Base-by-base conservation (phyloP, 2,329 filamentous ascomycete species). In the Dactylellina sp. region DNA sequence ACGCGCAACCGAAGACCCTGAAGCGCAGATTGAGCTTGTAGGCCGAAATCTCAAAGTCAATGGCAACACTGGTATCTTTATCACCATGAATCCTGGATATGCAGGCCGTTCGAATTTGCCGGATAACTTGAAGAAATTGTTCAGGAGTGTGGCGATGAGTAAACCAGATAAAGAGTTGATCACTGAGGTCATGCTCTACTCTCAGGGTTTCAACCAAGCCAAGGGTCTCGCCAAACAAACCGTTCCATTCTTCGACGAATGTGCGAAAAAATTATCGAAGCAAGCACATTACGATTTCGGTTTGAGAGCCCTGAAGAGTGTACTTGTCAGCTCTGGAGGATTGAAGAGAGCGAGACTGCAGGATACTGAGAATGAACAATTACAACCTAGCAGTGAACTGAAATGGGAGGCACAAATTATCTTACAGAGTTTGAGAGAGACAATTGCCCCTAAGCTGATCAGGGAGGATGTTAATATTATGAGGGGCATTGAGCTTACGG, bases 61-160 rank as follows among this genome's bases (percentile, higher is more conserved):
- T 79, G 86, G 87, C 75, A 96, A 97, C 80, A 98, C 96, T 56
- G 95, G 95, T 78, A 95, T 99, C 80, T 99, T 99, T 84, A 99
- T 99, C 81, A 99, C 95, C 40, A 99, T 99, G 96, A 99, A 99
- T 81, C 95, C 95, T 81, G 95, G 95, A 59, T 99, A 99, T 82
- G 95, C 95, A 60, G 95, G 95, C 66, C 92, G 95, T 82, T 99
- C 95, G 55, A 99, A 99, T 82, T 84, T 99, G 79, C 95, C 95
- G 1, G 95, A 99, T 83, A 99, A 99, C 81, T 83, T 99, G 84
- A 99, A 99, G 88, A 99, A 99, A 83, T 85, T 99, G 42, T 99
- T 99, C 88, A 90, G 96, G 80, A 99, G 95, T 79, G 93, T 99
- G 57, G 95, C 95, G 75, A 99, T 99, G 95, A 99, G 95, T 9